Evolutionary conservation across 371 early-diverging fungal genomes (phyloP).

Genomic region (Modicella reniformis): DNA sequence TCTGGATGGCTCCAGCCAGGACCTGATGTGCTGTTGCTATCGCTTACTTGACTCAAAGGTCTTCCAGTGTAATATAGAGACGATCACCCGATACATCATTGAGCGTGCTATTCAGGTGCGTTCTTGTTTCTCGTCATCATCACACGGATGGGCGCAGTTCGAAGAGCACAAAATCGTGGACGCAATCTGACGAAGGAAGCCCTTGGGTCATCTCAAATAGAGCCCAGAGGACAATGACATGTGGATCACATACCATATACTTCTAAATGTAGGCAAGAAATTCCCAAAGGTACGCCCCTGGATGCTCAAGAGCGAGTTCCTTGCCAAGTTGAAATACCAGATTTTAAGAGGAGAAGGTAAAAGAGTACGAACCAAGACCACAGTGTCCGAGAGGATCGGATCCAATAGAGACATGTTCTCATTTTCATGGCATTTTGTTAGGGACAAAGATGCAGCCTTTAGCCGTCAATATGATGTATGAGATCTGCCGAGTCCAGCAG

Average conservation of each 20-base stretch:
- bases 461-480: conserved; percentile 73
- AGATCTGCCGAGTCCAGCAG: conserved; percentile 77
- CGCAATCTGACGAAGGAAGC: too few species aligned
- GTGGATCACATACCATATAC: conserved; percentile 59
- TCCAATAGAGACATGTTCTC: not conserved
- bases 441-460: conserved; percentile 57
- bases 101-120: conserved; percentile 34
- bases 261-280: conserved; percentile 61
- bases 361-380: too few species aligned
- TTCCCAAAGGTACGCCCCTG: conserved; percentile 55
- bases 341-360: conserved; percentile 56
- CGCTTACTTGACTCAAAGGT: conserved; percentile 71
- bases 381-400: too few species aligned
- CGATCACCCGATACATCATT: conserved; percentile 66
- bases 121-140: not conserved
- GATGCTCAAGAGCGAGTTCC: conserved; percentile 59
- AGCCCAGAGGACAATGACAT: conserved; percentile 50
- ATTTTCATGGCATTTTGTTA: not conserved
- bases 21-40: conserved; percentile 67
- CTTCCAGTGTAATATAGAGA: conserved; percentile 64
- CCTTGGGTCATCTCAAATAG: conserved; percentile 13
- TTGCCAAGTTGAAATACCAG: conserved; percentile 61
- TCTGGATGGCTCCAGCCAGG: conserved; percentile 51
- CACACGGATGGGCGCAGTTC: not conserved
- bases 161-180: too few species aligned